Conservation (phyloP, 495 filamentous ascomycete species). For the Penicillium argentinense region DNA sequence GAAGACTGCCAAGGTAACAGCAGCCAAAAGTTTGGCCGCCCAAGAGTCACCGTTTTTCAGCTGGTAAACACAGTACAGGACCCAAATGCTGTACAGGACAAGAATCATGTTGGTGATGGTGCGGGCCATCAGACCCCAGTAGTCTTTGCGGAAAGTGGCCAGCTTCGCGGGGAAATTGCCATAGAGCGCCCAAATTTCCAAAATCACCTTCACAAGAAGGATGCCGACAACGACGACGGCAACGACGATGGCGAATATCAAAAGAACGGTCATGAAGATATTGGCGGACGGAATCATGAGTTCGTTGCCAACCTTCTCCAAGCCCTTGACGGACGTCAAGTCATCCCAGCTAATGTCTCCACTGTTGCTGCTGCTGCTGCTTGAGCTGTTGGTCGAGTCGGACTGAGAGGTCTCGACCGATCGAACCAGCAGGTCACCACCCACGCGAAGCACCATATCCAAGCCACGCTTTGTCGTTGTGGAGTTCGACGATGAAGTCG, state of each 20-base stretch:
- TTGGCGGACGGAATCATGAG: conserved; percentile 82
- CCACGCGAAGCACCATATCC: conserved; percentile 38
- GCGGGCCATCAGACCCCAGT: conserved; percentile 87
- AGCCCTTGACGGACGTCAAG: conserved; percentile 58
- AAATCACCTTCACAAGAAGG: conserved; percentile 84
- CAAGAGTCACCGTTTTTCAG: conserved; percentile 93
- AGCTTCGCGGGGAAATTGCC: conserved; percentile 82
- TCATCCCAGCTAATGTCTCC: conserved; percentile 29
- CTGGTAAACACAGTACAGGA: conserved; percentile 93
- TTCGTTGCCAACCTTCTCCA: conserved; percentile 74
- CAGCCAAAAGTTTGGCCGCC: conserved; percentile 87
- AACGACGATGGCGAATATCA: conserved; percentile 85
- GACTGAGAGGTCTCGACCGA: conserved; percentile 48
- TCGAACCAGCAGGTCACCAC: conserved; percentile 50
- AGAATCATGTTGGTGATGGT: conserved; percentile 91
- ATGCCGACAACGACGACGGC: conserved; percentile 84
- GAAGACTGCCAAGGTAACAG: conserved; percentile 75
- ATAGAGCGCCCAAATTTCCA: conserved; percentile 90
- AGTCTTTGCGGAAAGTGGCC: conserved; percentile 85
- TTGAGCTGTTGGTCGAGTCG: conserved; percentile 43
- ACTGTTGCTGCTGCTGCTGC: conserved; percentile 11
- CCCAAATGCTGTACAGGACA: conserved; percentile 92
- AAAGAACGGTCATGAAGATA: conserved; percentile 92
- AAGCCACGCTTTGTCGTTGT: conserved; percentile 49
- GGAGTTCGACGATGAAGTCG: conserved; percentile 6